Base-by-base conservation (phyloP, 2,329 filamentous ascomycete genomes). In the Colletotrichum filicis region DNA sequence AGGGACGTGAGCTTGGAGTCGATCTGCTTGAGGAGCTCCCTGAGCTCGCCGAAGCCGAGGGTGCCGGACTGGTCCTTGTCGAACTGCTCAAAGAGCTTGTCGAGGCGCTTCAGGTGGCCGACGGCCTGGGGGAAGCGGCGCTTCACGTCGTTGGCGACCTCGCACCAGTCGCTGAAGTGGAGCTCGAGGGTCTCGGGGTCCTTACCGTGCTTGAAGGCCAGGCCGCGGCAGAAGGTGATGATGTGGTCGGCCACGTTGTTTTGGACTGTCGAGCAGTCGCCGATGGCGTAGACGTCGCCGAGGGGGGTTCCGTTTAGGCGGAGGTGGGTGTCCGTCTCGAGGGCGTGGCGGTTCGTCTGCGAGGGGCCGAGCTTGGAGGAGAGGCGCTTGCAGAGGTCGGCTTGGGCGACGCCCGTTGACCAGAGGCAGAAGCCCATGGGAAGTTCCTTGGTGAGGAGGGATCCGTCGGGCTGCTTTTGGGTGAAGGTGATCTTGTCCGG, bases 371-470 rank as follows among this genome's bases (percentile, higher is more conserved):
- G 90, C 78, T 95, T 94, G n/a, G 89, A 85, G 3, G 95, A 92
- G 32, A 99, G 85, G 22, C 86, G 92, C 82, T 95, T 90, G 80
- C 91, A 93, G 76, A 99, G 92, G 30, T 93, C 89, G 5, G 94
- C 94, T 80, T 97, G 97, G 0, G 95, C 88, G 55, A 99, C 96
- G 74, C 97, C 97, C 0, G 97, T 99, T 0, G 97, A 98, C 97
- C 97, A 99, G 16, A 99, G 87, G 78, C 97, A 98, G 85, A 99
- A 98, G 32, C 95, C 97, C 87, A 95, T 95, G 0, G 97, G 96
- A 0, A 99, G 90, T 79, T 99, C 97, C 82, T 99, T 99, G 28
- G 92, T 93, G n/a, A 98, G 78, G 0, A 92, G 83, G 35, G 91
- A 90, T 56, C 95, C 95, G 66, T 95, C 86, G 4, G 93, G 90